Conservation (phyloP, 176 grass and related monocot genomes). For the Stipa capillata region DNA sequence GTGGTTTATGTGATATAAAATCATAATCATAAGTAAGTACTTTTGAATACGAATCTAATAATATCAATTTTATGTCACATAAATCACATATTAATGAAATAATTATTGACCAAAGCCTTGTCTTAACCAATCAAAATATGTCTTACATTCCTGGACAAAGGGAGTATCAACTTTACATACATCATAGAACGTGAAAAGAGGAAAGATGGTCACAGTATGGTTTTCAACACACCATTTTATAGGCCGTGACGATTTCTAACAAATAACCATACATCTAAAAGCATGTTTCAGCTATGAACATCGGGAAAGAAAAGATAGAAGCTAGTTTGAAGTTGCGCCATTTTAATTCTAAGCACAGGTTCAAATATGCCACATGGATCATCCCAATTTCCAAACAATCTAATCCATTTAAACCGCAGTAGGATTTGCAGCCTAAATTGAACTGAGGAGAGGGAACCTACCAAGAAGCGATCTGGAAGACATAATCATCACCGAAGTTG, state of each 20-base stretch:
- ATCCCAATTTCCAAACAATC: neutral
- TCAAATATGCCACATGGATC: neutral
- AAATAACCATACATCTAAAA: neutral
- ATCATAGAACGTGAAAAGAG: neutral
- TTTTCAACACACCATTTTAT: neutral
- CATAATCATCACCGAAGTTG: slow-evolving; percentile 85
- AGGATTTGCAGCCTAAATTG: neutral
- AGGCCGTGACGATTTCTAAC: neutral
- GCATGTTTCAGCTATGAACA: neutral
- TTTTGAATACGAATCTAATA: too few relatives aligned
- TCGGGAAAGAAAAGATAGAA: neutral
- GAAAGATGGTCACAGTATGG: neutral
- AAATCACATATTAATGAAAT: too few relatives aligned
- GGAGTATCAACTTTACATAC: neutral
- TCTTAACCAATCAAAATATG: too few relatives aligned
- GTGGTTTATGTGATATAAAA: too few relatives aligned
- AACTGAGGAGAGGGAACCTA: neutral
- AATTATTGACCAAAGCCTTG: too few relatives aligned
- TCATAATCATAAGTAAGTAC: too few relatives aligned
- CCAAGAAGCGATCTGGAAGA: slow-evolving; percentile 89
- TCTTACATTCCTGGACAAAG: too few relatives aligned
- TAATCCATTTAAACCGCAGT: neutral
- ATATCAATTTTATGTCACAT: too few relatives aligned
- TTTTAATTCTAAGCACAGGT: neutral
- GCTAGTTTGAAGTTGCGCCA: neutral